phyloP scores from a whole-genome alignment of 306 rosid species.

The Lupinus albus region DNA sequence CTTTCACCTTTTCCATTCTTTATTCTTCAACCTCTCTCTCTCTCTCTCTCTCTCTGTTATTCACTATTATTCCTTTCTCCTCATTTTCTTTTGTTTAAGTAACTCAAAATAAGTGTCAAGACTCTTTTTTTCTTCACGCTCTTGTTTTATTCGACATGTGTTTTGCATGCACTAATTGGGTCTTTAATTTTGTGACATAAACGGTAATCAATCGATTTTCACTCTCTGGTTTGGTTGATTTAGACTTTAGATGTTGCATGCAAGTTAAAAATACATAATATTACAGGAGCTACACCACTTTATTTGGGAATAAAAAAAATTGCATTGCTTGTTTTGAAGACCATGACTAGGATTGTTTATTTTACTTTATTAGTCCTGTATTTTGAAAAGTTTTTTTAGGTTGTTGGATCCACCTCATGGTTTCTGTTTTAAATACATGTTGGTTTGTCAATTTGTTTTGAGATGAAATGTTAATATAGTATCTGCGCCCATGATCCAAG shows the following conservation, averaged over 20 bases:
- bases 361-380: neutral
- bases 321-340: neutral
- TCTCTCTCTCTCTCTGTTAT: neutral
- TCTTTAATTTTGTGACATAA: neutral
- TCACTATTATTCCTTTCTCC: neutral
- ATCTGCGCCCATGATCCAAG: too few species aligned
- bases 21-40: conserved; percentile 6
- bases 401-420: too few species aligned
- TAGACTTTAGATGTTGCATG: conserved; percentile 8
- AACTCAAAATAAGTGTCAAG: neutral
- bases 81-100: neutral
- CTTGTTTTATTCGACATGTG: conserved; percentile 1
- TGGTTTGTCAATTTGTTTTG: too few species aligned
- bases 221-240: conserved; percentile 1
- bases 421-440: too few species aligned
- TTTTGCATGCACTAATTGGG: neutral
- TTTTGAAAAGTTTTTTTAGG: neutral
- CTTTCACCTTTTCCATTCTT: neutral
- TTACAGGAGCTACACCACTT: neutral
- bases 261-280: neutral
- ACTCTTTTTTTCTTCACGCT: neutral
- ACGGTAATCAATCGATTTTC: conserved; percentile 4
- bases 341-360: neutral
- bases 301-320: too few species aligned
- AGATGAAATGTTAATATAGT: too few species aligned